phyloP scores from a whole-genome alignment of 345 rosid species.

The Laguncularia racemosa region DNA sequence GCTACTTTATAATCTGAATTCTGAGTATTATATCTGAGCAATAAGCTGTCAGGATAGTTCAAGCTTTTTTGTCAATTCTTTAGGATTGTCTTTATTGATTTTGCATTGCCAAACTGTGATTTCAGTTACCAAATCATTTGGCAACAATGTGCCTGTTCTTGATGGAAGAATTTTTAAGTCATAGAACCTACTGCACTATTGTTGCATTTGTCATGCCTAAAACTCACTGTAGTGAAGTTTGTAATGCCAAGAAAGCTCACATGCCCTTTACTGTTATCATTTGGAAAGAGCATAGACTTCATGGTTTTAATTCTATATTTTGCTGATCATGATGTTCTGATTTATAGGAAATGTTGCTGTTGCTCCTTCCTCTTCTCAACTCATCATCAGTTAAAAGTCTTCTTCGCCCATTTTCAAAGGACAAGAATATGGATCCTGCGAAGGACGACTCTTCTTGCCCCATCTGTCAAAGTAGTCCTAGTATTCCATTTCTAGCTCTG shows the following conservation, averaged over 20 bases:
- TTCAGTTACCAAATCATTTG: no score
- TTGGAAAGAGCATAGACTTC: background rate
- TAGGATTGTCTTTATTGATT: no score
- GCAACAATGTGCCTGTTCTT: no score
- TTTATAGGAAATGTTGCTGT: conserved; percentile 84
- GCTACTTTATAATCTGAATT: background rate
- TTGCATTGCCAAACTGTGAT: no score
- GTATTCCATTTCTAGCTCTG: conserved; percentile 80
- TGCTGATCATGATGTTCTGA: conserved; percentile 4
- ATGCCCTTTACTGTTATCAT: background rate
- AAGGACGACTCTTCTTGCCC: conserved; percentile 66
- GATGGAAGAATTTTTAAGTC: no score
- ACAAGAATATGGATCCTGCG: conserved; percentile 50
- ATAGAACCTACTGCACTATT: no score
- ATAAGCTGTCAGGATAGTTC: no score
- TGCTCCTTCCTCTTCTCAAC: conserved; percentile 97
- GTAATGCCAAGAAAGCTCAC: no score
- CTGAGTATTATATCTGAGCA: background rate
- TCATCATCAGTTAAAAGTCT: conserved; percentile 70
- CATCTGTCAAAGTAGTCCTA: conserved; percentile 69
- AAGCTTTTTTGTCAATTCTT: no score
- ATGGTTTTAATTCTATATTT: background rate
- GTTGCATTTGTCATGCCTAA: no score
- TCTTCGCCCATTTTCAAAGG: conserved; percentile 79
- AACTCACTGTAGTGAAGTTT: no score